phyloP scores from a whole-genome alignment of 106 monocot genomes.

The Acorus gramineus region DNA sequence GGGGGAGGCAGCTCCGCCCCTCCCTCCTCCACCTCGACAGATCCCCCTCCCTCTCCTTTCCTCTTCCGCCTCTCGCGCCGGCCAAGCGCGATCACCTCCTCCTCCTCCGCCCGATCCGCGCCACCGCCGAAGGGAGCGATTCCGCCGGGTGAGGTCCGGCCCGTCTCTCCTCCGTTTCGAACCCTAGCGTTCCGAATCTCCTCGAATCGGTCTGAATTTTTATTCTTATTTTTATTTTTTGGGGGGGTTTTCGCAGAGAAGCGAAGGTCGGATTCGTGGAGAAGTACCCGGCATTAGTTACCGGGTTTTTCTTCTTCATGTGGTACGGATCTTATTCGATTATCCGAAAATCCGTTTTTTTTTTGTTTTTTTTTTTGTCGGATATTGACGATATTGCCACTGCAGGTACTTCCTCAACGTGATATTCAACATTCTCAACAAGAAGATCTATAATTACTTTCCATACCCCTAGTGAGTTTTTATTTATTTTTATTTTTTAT shows the following conservation, averaged over 20 bases:
- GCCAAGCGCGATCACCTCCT: neutral
- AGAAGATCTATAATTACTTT: constrained; percentile 99
- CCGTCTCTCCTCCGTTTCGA: constrained; percentile 21
- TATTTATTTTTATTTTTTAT: neutral
- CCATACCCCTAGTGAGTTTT: constrained; percentile 94
- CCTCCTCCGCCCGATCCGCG: constrained; percentile 5
- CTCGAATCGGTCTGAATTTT: neutral
- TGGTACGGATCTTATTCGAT: constrained; percentile 23
- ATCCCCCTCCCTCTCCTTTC: neutral
- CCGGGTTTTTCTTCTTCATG: constrained; percentile 99
- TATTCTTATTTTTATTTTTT: neutral
- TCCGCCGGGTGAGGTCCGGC: constrained; percentile 95
- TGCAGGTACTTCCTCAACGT: constrained; percentile 98
- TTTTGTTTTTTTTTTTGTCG: neutral
- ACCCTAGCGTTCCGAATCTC: neutral
- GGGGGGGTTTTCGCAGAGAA: constrained; percentile 25
- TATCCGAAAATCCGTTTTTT: neutral
- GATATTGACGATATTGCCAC: neutral
- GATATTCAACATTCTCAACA: constrained; percentile 99
- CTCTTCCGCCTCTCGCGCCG: neutral
- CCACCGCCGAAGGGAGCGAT: constrained; percentile 64
- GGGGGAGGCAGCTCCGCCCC: constrained; percentile 52
- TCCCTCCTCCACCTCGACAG: constrained; percentile 25
- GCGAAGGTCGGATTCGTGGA: constrained; percentile 47
- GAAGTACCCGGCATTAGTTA: constrained; percentile 75